phyloP scores from a whole-genome alignment of 768 basidiomycete species.

The Rhodosporidiobolus sp. region DNA sequence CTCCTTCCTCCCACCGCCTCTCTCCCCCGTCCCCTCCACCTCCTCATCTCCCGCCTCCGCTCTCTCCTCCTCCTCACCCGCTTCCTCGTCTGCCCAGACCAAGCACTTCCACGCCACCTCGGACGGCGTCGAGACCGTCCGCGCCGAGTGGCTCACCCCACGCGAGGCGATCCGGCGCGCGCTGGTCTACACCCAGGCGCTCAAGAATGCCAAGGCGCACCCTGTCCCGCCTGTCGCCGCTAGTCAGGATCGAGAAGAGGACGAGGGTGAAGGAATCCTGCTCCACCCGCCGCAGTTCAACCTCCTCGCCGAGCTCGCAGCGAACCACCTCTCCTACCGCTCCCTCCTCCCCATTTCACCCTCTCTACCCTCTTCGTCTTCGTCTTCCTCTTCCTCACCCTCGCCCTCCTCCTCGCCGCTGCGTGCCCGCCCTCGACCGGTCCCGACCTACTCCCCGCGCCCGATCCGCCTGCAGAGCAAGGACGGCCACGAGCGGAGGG shows the following conservation, averaged over 20 bases:
- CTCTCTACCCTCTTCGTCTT: not conserved
- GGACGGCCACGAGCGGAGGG: conserved; percentile 1
- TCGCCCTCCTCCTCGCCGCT: not conserved
- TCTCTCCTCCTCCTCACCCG: not conserved
- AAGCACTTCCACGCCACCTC: conserved; percentile 4
- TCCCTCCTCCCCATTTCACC: not conserved
- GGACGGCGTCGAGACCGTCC: conserved; percentile 37
- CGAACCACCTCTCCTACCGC: conserved; percentile 13
- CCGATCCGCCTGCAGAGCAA: not conserved
- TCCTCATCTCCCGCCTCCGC: not conserved
- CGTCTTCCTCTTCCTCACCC: not conserved
- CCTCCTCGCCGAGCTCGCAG: conserved; percentile 37
- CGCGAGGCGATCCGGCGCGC: conserved; percentile 26
- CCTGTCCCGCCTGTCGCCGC: not conserved
- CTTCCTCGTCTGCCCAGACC: not conserved
- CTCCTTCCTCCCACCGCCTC: conserved; percentile 25
- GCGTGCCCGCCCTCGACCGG: not conserved
- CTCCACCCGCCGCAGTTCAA: conserved; percentile 43
- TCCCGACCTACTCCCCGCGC: conserved; percentile 10
- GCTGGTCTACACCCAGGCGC: conserved; percentile 12
- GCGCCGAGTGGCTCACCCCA: conserved; percentile 39
- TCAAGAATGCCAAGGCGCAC: not conserved
- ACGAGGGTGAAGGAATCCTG: conserved; percentile 20
- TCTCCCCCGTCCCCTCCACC: not conserved
- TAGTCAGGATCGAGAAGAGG: not conserved